phyloP scores from a whole-genome alignment of 208 protist species.

The Crithidia expoeki region DNA sequence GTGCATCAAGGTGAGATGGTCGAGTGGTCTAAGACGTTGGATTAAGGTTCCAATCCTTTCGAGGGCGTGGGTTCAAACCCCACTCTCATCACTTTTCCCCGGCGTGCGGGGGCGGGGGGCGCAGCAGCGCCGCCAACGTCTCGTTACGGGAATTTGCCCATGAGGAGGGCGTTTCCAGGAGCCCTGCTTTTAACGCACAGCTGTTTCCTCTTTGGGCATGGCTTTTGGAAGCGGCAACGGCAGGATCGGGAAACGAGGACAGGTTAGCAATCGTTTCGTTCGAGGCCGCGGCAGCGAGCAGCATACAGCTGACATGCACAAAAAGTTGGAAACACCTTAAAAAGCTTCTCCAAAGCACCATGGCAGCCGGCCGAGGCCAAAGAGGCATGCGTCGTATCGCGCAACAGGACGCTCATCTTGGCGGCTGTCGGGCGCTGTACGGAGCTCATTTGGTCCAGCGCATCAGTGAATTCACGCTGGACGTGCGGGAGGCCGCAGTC shows the following conservation, averaged over 20 bases:
- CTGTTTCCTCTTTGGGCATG: too few species aligned
- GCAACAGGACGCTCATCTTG: conserved; percentile 30
- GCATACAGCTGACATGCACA: not conserved
- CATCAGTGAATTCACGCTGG: conserved; percentile 11
- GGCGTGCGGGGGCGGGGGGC: too few species aligned
- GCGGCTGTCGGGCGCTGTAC: conserved; percentile 17
- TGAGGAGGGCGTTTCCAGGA: too few species aligned
- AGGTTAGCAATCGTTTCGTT: too few species aligned
- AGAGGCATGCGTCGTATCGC: conserved; percentile 16
- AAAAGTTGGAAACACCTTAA: conserved; percentile 28
- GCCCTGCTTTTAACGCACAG: too few species aligned
- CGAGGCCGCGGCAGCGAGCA: too few species aligned
- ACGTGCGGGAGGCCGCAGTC: conserved; percentile 25
- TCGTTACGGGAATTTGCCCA: too few species aligned
- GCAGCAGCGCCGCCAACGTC: not conserved
- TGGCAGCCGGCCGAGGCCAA: conserved; percentile 26
- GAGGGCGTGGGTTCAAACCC: conserved; percentile 72
- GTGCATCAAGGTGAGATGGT: conserved; percentile 52
- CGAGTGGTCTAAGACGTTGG: conserved; percentile 75
- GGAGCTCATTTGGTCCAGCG: conserved; percentile 24
- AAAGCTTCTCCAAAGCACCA: conserved; percentile 29
- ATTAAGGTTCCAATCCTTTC: conserved; percentile 77
- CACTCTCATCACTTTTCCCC: conserved; percentile 67
- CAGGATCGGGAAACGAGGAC: too few species aligned
- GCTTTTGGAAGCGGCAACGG: too few species aligned